These are phyloP conservation scores for Nelumbo lutea DNA, from an alignment of 164 flowering plant genomes.

Conservation along the genomic window DNA sequence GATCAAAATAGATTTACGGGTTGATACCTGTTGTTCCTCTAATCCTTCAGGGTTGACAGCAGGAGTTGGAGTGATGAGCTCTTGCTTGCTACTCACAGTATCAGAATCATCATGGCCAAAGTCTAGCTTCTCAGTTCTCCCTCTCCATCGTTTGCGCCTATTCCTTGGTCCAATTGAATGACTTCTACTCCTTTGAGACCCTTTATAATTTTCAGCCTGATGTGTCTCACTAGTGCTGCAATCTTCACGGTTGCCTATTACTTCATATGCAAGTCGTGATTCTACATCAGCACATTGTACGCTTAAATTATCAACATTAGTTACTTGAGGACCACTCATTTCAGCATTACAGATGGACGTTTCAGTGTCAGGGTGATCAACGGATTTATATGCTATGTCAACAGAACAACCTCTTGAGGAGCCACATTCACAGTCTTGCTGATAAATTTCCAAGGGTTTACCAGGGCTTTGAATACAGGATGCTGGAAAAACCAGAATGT, in stretches of 20 bases:
- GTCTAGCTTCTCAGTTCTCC: constrained; percentile 52
- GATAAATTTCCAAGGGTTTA: constrained; percentile 20
- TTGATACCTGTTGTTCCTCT: constrained; percentile 32
- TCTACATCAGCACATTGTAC: constrained; percentile 42
- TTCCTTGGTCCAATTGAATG: constrained; percentile 52
- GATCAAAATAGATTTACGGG: not conserved
- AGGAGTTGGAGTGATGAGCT: constrained; percentile 12
- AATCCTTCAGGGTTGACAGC: constrained; percentile 12
- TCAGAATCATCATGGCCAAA: constrained; percentile 21
- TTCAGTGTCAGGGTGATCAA: constrained; percentile 50
- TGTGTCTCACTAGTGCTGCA: constrained; percentile 80
- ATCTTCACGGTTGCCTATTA: constrained; percentile 41
- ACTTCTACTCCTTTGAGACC: constrained; percentile 43
- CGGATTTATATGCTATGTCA: constrained; percentile 33
- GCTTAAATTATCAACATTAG: constrained; percentile 30
- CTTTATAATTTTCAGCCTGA: constrained; percentile 29
- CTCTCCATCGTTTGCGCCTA: constrained; percentile 91
- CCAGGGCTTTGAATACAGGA: constrained; percentile 27
- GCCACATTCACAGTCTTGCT: constrained; percentile 30
- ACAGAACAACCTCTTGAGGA: constrained; percentile 35
- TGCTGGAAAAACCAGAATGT: constrained; percentile 13
- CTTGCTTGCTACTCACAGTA: constrained; percentile 29
- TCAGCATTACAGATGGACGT: constrained; percentile 30
- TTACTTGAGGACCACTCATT: constrained; percentile 32
- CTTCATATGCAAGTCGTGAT: constrained; percentile 47